Base-by-base conservation (phyloP, 345 rosid species). In the Gossypium rotundifolium region DNA sequence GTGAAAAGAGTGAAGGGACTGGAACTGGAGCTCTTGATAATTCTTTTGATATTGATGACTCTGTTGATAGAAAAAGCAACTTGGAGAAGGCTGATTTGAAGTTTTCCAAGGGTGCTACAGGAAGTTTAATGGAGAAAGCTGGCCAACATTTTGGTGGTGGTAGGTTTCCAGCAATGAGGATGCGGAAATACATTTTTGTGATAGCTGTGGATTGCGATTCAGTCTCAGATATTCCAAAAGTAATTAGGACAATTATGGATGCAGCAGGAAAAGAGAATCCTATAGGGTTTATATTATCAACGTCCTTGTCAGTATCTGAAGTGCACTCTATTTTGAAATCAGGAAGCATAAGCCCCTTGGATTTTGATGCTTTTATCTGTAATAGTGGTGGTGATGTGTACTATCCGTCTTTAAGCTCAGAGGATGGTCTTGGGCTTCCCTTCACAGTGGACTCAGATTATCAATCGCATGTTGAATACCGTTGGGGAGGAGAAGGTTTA, bases 401-500 rank as follows among this genome's bases (percentile, higher is more conserved):
- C 80, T 86, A 89, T 75, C 85, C 93, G 27, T 79, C 88, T 71
- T 71, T 79, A 66, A 86, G 78, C 79, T 72, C 84, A 3, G 90
- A 88, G 69, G 96, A 79, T 18, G 49, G 62, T 49, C 71, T 74
- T 1, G 80, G 42, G 51, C 83, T 86, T 71, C 92, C 90, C 10
- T 89, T 84, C 57, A 77, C 81, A 22, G 77, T 85, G 8, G 97
- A 91, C 83, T 71, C 80, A 27, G 90, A 91, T 79, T 91, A 91
- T 75, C 93, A 87, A 71, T 89, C 93, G 1, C 97, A 91, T 70
- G 84, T 87, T 33, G 97, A 88, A 62, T 91, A 88, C 70, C 86
- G 93, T 1, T 91, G 94, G 94, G 97, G 93, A 75, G 93, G 93
- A 77, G 93, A 89, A 80, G 82, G 84, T 60, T 60, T 91, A 74